Evolutionary conservation across 106 monocot genomes (phyloP).

Genomic region (Platanthera zijinensis): DNA sequence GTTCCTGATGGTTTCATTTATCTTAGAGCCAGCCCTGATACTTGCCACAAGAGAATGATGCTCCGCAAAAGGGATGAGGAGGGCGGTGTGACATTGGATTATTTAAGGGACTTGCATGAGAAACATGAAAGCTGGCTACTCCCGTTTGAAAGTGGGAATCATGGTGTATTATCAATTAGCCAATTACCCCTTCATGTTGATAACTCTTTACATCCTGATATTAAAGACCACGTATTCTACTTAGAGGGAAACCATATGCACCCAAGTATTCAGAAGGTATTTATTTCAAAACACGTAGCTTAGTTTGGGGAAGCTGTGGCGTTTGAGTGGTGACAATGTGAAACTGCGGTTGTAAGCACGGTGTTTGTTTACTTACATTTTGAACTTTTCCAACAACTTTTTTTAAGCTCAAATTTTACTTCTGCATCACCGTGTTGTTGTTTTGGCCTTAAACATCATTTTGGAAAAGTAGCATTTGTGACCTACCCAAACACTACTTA

Average conservation of each 20-base stretch:
- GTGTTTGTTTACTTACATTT: no score
- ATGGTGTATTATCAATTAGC: slow-evolving; percentile 79
- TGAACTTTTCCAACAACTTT: no score
- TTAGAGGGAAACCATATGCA: slow-evolving; percentile 94
- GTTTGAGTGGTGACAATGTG: not conserved
- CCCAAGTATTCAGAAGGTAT: slow-evolving; percentile 88
- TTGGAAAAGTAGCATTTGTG: no score
- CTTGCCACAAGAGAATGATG: slow-evolving; percentile 94
- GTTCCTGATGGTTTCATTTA: slow-evolving; percentile 98
- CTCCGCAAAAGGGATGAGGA: slow-evolving; percentile 79
- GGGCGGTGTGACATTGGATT: slow-evolving; percentile 75
- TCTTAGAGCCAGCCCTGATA: slow-evolving; percentile 94
- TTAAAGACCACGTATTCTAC: slow-evolving; percentile 85
- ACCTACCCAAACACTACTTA: no score
- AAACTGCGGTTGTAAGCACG: no score
- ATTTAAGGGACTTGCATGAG: slow-evolving; percentile 83
- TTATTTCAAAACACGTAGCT: not conserved
- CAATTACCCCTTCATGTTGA: slow-evolving; percentile 61
- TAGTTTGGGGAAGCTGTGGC: not conserved
- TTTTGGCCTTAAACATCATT: no score
- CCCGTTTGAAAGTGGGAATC: slow-evolving; percentile 59
- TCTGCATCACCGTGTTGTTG: not conserved
- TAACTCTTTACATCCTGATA: slow-evolving; percentile 73
- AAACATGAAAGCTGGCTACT: slow-evolving; percentile 99
- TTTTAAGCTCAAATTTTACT: not conserved